Conservation (phyloP, 2,329 filamentous ascomycete species). For the Pseudocercospora fijiensis region DNA sequence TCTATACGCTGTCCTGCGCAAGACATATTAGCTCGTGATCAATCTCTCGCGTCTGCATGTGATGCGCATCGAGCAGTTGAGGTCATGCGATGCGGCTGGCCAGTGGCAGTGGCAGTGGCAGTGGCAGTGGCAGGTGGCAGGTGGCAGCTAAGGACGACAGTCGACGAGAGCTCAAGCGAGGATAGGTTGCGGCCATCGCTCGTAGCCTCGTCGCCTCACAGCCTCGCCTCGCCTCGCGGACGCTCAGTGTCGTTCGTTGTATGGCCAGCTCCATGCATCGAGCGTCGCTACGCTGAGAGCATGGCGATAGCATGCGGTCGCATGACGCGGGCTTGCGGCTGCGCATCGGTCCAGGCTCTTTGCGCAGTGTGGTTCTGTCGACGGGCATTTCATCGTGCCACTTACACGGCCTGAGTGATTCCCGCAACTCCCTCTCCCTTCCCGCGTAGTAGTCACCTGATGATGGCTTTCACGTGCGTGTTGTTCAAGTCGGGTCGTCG, state of each 20-base stretch:
- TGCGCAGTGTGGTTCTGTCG: background rate
- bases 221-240: background rate
- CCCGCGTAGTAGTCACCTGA: background rate
- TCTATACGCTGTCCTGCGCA: background rate
- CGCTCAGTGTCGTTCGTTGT: background rate
- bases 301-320: background rate
- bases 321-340: background rate
- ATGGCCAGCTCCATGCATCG: background rate
- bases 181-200: background rate
- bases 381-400: background rate
- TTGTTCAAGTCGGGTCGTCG: background rate
- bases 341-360: background rate
- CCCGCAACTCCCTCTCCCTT: background rate
- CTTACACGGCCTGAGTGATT: background rate
- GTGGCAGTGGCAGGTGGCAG: background rate
- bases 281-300: background rate
- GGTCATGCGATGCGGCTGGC: constrained; percentile 4
- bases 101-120: background rate
- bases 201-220: background rate
- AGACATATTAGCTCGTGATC: constrained; percentile 18
- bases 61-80: constrained; percentile 4
- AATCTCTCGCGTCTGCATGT: constrained; percentile 14
- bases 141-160: background rate
- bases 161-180: background rate
- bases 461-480: background rate